These are phyloP conservation scores for Didymella pomorum DNA, from an alignment of 2,329 filamentous ascomycete species.

Conservation along the genomic window DNA sequence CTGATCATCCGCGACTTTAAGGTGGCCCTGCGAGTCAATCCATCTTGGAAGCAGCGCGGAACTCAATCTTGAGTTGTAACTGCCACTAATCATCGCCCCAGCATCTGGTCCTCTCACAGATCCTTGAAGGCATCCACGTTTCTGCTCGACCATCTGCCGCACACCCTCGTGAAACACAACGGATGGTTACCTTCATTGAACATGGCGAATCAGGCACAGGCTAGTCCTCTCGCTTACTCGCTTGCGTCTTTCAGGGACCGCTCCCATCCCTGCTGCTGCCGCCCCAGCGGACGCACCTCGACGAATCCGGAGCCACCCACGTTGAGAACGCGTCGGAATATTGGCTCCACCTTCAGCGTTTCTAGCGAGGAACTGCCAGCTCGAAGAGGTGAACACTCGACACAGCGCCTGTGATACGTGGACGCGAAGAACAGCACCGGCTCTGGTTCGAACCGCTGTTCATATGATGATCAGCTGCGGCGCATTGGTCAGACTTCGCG, in stretches of 20 bases:
- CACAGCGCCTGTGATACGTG: constrained; percentile 14
- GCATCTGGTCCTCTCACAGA: background rate
- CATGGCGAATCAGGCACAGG: constrained; percentile 5
- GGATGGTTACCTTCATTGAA: background rate
- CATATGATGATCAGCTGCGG: constrained; percentile 1
- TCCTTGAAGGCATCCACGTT: background rate
- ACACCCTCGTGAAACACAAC: constrained; percentile 19
- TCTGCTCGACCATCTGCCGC: constrained; percentile 19
- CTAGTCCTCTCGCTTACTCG: constrained; percentile 10
- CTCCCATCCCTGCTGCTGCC: constrained; percentile 10
- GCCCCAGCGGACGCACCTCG: constrained; percentile 6
- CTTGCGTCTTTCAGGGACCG: constrained; percentile 11
- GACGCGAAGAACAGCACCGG: constrained; percentile 5
- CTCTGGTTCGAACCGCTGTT: constrained; percentile 3
- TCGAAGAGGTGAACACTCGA: constrained; percentile 11
- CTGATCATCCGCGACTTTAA: constrained; percentile 2
- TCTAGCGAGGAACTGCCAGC: constrained; percentile 13
- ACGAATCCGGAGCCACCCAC: constrained; percentile 5
- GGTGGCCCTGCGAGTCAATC: constrained; percentile 5
- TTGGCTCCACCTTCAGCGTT: constrained; percentile 18
- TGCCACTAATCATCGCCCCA: background rate
- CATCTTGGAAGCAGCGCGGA: constrained; percentile 6
- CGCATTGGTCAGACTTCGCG: background rate
- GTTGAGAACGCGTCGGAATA: constrained; percentile 6
- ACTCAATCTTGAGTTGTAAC: constrained; percentile 13